Evolutionary conservation across 2,329 filamentous ascomycete species (phyloP).

Genomic region (Pyrenochaeta sp.): DNA sequence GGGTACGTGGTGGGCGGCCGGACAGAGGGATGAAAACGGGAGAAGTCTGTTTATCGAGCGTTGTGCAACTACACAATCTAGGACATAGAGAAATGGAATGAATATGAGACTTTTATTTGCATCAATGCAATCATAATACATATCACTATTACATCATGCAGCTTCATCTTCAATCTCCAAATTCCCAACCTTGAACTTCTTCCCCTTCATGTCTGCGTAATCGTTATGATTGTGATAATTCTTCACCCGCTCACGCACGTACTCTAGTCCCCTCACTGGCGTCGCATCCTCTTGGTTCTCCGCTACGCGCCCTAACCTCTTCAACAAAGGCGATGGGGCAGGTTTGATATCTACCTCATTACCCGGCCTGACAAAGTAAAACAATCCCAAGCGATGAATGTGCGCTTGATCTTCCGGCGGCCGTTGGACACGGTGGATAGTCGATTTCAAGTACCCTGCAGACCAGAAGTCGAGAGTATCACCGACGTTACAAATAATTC

Average conservation of each 20-base stretch:
- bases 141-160: neutral
- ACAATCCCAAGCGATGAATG: constrained; percentile 49
- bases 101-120: neutral
- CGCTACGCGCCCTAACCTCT: constrained; percentile 33
- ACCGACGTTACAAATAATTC: constrained; percentile 61
- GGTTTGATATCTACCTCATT: constrained; percentile 50
- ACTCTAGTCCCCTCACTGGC: constrained; percentile 51
- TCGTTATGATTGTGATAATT: constrained; percentile 52
- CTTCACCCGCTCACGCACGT: constrained; percentile 54
- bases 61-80: too few relatives aligned
- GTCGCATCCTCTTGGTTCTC: constrained; percentile 30
- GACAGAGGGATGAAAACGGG: too few relatives aligned
- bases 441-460: constrained; percentile 57
- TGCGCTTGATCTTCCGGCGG: constrained; percentile 55
- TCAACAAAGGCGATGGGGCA: constrained; percentile 47
- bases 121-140: neutral
- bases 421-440: constrained; percentile 60
- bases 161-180: constrained; percentile 55
- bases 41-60: too few relatives aligned
- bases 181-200: constrained; percentile 52
- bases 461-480: constrained; percentile 53
- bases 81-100: too few relatives aligned
- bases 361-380: constrained; percentile 53
- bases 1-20: too few relatives aligned
- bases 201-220: constrained; percentile 52